These are phyloP conservation scores for Picochlorum sp. DNA, from an alignment of 139 green algal genomes.

Conservation along the genomic window DNA sequence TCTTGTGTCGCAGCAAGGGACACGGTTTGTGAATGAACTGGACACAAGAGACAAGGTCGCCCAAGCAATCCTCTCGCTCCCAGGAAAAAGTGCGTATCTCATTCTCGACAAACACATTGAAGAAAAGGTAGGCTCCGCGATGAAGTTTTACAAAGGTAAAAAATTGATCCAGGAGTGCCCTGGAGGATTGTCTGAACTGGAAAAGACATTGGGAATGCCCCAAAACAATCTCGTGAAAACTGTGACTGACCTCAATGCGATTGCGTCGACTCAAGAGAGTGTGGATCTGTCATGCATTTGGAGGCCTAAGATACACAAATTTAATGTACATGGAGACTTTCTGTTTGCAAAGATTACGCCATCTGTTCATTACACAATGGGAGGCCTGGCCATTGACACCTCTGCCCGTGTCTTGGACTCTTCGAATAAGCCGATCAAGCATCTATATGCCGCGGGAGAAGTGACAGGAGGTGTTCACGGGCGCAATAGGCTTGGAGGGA, in stretches of 20 bases:
- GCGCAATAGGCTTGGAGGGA: constrained; percentile 94
- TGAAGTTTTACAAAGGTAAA: constrained; percentile 58
- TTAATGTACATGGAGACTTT: constrained; percentile 16
- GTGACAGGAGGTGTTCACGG: constrained; percentile 89
- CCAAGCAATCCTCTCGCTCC: constrained; percentile 30
- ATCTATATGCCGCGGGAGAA: constrained; percentile 89
- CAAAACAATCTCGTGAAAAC: constrained; percentile 21
- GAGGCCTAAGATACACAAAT: constrained; percentile 36
- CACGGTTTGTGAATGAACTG: constrained; percentile 72
- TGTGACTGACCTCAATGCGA: constrained; percentile 38
- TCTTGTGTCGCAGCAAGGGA: constrained; percentile 42
- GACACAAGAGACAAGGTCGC: constrained; percentile 46
- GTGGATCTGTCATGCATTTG: constrained; percentile 50
- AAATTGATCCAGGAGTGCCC: constrained; percentile 44
- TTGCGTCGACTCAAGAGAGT: constrained; percentile 6
- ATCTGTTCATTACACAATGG: constrained; percentile 80
- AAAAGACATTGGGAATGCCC: constrained; percentile 20
- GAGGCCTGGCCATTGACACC: constrained; percentile 19
- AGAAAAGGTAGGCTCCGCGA: constrained; percentile 35
- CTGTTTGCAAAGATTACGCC: constrained; percentile 49
- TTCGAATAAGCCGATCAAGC: constrained; percentile 50
- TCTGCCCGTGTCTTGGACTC: constrained; percentile 12
- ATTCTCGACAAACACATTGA: constrained; percentile 34
- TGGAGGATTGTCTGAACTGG: constrained; percentile 21
- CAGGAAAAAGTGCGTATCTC: constrained; percentile 29